phyloP scores from a whole-genome alignment of 306 rosid genomes.

The Malus sylvestris region DNA sequence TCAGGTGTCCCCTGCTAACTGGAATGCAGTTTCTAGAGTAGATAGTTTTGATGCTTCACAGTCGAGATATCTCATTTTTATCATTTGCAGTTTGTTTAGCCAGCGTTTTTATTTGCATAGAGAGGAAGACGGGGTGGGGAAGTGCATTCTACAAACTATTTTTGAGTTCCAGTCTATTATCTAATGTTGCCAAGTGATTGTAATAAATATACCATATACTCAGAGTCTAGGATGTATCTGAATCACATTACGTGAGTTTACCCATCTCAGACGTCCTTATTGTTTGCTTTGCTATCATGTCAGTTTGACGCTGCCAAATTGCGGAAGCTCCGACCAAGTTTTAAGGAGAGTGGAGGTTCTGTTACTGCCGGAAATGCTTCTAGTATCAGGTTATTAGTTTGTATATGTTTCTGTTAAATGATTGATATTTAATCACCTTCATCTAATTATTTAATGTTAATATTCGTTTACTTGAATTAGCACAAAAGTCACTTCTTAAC shows the following conservation, averaged over 20 bases:
- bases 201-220: not conserved
- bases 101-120: not conserved
- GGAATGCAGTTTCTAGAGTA: not conserved
- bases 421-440: not conserved
- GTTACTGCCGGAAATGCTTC: constrained; percentile 99
- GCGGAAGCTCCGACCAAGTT: constrained; percentile 95
- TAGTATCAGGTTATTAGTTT: constrained; percentile 67
- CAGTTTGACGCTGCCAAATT: constrained; percentile 94
- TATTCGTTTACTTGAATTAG: not conserved
- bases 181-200: not conserved
- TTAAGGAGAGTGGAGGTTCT: constrained; percentile 86
- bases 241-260: not conserved
- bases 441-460: not conserved
- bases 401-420: not conserved
- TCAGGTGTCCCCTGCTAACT: not conserved
- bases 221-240: not conserved
- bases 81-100: not conserved
- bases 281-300: constrained; percentile 18
- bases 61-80: not conserved
- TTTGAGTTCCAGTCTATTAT: not conserved
- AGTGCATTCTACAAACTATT: not conserved
- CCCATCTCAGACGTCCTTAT: not conserved
- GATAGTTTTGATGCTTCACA: not conserved
- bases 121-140: not conserved
- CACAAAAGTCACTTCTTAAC: not conserved